Evolutionary conservation across 257 asterid species (phyloP).

Genomic region (Przewalskia tangutica): DNA sequence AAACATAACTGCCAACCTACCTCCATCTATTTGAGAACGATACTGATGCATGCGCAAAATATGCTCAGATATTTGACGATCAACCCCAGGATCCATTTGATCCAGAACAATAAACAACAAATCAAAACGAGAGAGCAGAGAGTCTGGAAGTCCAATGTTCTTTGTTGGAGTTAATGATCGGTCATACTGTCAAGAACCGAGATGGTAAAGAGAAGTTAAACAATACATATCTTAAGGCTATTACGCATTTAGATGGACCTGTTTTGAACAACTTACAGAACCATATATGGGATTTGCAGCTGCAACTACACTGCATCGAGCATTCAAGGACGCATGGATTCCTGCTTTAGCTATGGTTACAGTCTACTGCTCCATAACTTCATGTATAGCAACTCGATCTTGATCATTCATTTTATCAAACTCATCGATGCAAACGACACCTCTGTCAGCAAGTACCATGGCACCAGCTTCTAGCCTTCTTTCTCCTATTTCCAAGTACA

Average conservation of each 20-base stretch:
- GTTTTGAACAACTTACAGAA: constrained; percentile 58
- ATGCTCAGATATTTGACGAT: constrained; percentile 83
- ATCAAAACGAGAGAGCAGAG: constrained; percentile 96
- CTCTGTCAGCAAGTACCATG: constrained; percentile 97
- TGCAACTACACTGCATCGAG: constrained; percentile 97
- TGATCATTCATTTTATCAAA: constrained; percentile 96
- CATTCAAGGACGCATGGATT: constrained; percentile 93
- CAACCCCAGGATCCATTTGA: constrained; percentile 96
- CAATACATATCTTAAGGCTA: neutral
- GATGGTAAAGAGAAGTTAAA: constrained; percentile 6
- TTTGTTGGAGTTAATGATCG: constrained; percentile 92
- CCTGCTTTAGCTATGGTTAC: constrained; percentile 99
- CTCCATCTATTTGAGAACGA: constrained; percentile 68
- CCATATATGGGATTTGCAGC: constrained; percentile 99
- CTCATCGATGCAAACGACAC: constrained; percentile 94
- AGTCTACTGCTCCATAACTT: constrained; percentile 99
- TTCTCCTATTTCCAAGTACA: constrained; percentile 43
- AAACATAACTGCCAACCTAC: constrained; percentile 20
- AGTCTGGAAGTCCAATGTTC: constrained; percentile 97
- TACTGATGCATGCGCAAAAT: constrained; percentile 84
- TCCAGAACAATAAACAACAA: constrained; percentile 89
- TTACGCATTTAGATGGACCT: neutral
- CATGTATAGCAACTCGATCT: constrained; percentile 97
- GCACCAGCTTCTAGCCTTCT: constrained; percentile 97
- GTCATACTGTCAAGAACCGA: constrained; percentile 54